Base-by-base conservation (phyloP, 2,329 filamentous ascomycete genomes). In the Emericellopsis atlantica region DNA sequence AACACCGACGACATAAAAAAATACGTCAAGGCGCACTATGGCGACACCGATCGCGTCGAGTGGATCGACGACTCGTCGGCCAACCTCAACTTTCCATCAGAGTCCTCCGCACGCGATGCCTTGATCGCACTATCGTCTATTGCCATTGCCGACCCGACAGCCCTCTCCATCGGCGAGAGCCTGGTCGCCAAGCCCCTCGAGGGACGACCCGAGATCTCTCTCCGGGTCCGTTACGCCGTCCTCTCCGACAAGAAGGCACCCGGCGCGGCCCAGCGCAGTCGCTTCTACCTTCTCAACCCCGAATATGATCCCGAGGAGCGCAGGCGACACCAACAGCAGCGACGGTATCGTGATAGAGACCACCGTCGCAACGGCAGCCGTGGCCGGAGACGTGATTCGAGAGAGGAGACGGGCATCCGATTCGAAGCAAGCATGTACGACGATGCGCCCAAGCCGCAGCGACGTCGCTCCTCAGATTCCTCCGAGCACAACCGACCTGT, bases 31-130 rank as follows among this genome's bases (percentile, higher is more conserved):
- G 72, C 84, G 46, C 75, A 92, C 57, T 87, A 74, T 52, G 64
- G 69, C 31, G 57, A 60, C 12, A 67, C 79, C 43, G 66, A 74
- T 42, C 72, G 75, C 45, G 69, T 95, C 47, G 88, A 96, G 63
- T 98, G 92, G 92, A 87, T 98, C 49, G 86, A 96, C 57, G 92
- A 98, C 59, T 80, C 77, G 6, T 90, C 87, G 0, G 86, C 87
- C 46, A 96, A 96, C 56, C 68, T 95, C 40, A 61, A 94, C 40
- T 96, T 92, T 63, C 66, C 63, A 32, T 70, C 70, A 6, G 66
- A 76, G 12, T 54, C 59, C 21, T 55, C 58, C 6, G 76, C 76
- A 2, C 62, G 66, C 15, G 67, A 74, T 37, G 78, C 76, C 15
- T 60, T 82, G 16, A 52, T 62, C 22, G 66, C 73, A 6, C 65